Conservation (phyloP, 2,329 filamentous ascomycete genomes). For the Pyrenochaeta sp. region DNA sequence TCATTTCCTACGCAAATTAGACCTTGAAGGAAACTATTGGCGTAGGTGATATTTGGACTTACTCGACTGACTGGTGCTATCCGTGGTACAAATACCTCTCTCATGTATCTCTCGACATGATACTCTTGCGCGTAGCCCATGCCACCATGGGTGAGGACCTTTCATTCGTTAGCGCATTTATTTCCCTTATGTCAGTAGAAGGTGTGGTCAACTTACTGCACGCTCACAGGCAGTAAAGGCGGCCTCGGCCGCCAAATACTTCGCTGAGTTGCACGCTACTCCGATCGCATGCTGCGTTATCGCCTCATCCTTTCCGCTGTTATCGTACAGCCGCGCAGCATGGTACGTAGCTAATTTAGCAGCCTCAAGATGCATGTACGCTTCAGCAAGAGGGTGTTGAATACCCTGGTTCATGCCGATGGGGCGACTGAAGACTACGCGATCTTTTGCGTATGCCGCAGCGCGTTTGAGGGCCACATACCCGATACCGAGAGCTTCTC, state of each 20-base stretch:
- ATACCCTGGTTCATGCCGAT: slow-evolving; percentile 68
- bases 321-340: slow-evolving; percentile 65
- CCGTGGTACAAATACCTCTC: slow-evolving; percentile 66
- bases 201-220: slow-evolving; percentile 40
- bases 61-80: slow-evolving; percentile 64
- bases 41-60: slow-evolving; percentile 23
- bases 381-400: slow-evolving; percentile 64
- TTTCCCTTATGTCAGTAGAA: neutral
- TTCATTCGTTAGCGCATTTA: neutral
- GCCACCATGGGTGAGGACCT: slow-evolving; percentile 64
- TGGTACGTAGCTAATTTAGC: slow-evolving; percentile 68
- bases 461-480: slow-evolving; percentile 66
- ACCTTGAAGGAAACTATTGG: neutral
- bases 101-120: slow-evolving; percentile 66
- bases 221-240: slow-evolving; percentile 66
- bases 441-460: slow-evolving; percentile 55
- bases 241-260: slow-evolving; percentile 66
- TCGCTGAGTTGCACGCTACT: slow-evolving; percentile 55
- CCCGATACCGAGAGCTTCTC: slow-evolving; percentile 79
- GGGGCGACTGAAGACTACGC: slow-evolving; percentile 62
- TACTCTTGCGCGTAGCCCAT: slow-evolving; percentile 71
- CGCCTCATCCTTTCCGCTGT: slow-evolving; percentile 55
- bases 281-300: slow-evolving; percentile 50
- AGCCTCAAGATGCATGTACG: slow-evolving; percentile 67
- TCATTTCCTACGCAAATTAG: slow-evolving; percentile 59